Conservation (phyloP, 169 alveolate species). For the Plasmodium gaboni region DNA sequence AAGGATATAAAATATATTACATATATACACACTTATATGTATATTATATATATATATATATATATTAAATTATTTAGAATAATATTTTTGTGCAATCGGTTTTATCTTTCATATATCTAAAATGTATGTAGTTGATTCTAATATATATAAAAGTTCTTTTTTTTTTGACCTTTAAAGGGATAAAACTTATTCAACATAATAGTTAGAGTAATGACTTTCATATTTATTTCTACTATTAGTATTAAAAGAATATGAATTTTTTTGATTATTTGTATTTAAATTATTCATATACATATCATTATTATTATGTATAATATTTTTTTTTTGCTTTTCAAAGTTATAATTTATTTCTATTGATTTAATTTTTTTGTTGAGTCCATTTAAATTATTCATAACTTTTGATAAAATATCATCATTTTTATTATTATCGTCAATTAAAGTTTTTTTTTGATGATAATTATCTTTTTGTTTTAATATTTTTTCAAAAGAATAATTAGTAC, state of each 20-base stretch:
- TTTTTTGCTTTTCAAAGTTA: conserved; percentile 8
- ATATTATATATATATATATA: too few relatives aligned
- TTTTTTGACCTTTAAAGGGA: too few relatives aligned
- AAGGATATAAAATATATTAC: too few relatives aligned
- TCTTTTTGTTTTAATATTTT: conserved; percentile 6
- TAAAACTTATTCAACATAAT: conserved; percentile 6
- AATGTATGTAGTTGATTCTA: too few relatives aligned
- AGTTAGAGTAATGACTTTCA: conserved; percentile 15
- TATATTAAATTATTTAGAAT: too few relatives aligned
- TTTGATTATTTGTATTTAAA: neutral
- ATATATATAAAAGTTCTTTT: too few relatives aligned
- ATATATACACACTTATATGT: too few relatives aligned
- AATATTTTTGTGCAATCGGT: too few relatives aligned
- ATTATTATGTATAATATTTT: neutral
- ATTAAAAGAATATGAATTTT: conserved; percentile 29
- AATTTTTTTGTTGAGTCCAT: conserved; percentile 40
- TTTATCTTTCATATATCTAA: too few relatives aligned
- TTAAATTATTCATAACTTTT: conserved; percentile 30
- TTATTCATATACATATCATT: neutral
- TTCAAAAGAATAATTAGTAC: conserved; percentile 64
- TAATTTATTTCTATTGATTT: conserved; percentile 36
- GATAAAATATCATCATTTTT: conserved; percentile 18
- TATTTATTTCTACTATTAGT: conserved; percentile 1
- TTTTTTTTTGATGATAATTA: neutral
- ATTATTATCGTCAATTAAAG: neutral